These are phyloP conservation scores for Pulveroboletus sp. DNA, from an alignment of 768 basidiomycete genomes.

Conservation along the genomic window DNA sequence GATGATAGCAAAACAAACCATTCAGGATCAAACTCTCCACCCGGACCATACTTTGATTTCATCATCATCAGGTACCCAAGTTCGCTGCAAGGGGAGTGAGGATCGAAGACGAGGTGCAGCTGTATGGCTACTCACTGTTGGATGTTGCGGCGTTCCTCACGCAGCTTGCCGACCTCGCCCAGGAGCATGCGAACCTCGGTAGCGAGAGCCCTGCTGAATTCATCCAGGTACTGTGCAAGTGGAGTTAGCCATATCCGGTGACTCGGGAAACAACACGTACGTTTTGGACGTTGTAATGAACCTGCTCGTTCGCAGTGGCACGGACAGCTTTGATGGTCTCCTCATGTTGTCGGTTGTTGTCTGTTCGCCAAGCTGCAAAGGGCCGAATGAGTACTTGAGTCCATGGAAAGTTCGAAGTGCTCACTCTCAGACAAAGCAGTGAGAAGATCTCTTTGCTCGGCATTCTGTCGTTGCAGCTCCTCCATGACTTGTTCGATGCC, in stretches of 20 bases:
- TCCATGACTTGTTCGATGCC: slow-evolving; percentile 60
- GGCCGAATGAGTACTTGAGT: slow-evolving; percentile 10
- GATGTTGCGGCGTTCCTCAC: slow-evolving; percentile 65
- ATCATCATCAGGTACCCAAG: slow-evolving; percentile 62
- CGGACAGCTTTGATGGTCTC: slow-evolving; percentile 60
- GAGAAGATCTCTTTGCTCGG: slow-evolving; percentile 56
- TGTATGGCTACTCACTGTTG: slow-evolving; percentile 57
- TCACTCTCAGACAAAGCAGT: slow-evolving; percentile 52
- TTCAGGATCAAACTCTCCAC: slow-evolving; percentile 70
- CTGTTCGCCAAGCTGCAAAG: too few species aligned
- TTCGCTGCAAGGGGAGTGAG: slow-evolving; percentile 44
- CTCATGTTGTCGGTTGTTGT: slow-evolving; percentile 52
- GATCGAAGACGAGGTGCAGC: background rate
- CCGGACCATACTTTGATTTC: slow-evolving; percentile 67
- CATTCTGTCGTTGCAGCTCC: slow-evolving; percentile 55
- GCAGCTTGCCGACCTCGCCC: slow-evolving; percentile 71
- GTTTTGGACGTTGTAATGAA: slow-evolving; percentile 72
- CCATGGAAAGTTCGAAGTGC: slow-evolving; percentile 18
- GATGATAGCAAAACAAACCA: slow-evolving; percentile 43
- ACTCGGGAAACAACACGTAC: slow-evolving; percentile 39
- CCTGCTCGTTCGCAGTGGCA: slow-evolving; percentile 68
- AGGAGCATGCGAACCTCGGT: slow-evolving; percentile 75
- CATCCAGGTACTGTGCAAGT: slow-evolving; percentile 60
- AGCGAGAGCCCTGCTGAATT: slow-evolving; percentile 74
- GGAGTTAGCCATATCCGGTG: background rate